Base-by-base conservation (phyloP, 192 early-diverging fungal species). In the Coemansia sp. region DNA sequence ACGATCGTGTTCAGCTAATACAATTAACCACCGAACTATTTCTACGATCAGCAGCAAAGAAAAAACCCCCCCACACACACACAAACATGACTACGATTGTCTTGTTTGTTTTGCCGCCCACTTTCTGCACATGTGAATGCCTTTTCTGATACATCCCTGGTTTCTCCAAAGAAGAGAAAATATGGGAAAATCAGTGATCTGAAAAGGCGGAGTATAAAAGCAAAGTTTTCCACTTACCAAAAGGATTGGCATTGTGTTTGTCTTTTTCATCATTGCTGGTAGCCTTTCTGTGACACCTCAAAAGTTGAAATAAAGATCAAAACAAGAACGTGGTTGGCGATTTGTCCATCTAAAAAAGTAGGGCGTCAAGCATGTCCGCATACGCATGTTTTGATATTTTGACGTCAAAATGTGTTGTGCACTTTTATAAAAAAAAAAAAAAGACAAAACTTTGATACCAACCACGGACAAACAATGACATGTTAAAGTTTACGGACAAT, bases 261-360 rank as follows among this genome's bases (percentile, higher is more conserved):
- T 41, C 39, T 41, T 41, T 41, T 41, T 41, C 12, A 12, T 12
- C 12, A 1, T 41, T 41, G 39, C 39, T 41, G 39, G 7, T 41
- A 12, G 30, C 30, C 30, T 41, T 7, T 41, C 12, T 7, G 39
- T 41, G 39, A 41, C 39, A 41, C 39, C 23, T 21, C 15, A 12
- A 51, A 51, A 51, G 49, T 51, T 51, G 49, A 23, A 51, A 51
- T 14, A 55, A 55, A 33, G 6, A 55, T 30, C 26, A 55, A 55
- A 55, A 55, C 52, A 23, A 55, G 52, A 55, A 55, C 52, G 52
- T 55, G 52, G 52, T 55, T 55, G 52, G 49, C 2, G 15, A 10
- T 23, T 26, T 23, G 26, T 7, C 23, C 52, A 23, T 7, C 44
- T 5, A 46, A 46, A 18, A 55, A 55, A 46, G 44, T 18, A 46